These are phyloP conservation scores for Fusarium illudens DNA, from an alignment of 2,329 filamentous ascomycete species.

Conservation along the genomic window DNA sequence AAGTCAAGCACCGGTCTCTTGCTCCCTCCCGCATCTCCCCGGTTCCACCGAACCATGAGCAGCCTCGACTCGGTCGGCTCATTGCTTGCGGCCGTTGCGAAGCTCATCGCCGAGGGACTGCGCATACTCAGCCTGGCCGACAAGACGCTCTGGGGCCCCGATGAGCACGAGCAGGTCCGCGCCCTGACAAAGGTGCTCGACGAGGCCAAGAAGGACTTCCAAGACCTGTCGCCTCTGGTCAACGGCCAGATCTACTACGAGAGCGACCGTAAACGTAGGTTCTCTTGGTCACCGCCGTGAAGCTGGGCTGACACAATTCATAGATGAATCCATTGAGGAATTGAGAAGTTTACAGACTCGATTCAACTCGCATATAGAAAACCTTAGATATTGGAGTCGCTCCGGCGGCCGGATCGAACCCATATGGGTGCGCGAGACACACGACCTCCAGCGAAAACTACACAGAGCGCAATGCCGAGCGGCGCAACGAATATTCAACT, in stretches of 20 bases:
- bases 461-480: conserved; percentile 67
- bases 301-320: conserved; percentile 8
- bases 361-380: conserved; percentile 58
- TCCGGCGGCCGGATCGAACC: conserved; percentile 64
- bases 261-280: conserved; percentile 63
- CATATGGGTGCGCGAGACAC: conserved; percentile 64
- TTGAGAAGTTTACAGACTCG: conserved; percentile 55
- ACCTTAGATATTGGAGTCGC: conserved; percentile 63
- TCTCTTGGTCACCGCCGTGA: not conserved
- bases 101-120: conserved; percentile 60
- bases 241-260: conserved; percentile 67
- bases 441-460: conserved; percentile 57
- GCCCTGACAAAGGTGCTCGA: conserved; percentile 64
- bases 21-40: not conserved
- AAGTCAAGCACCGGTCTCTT: not conserved
- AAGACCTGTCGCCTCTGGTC: conserved; percentile 63
- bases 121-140: conserved; percentile 65
- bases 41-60: conserved; percentile 44
- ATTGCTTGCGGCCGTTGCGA: conserved; percentile 66
- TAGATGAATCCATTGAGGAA: conserved; percentile 63
- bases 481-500: conserved; percentile 63
- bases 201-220: conserved; percentile 68
- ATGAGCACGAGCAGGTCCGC: conserved; percentile 67
- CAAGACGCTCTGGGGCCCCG: conserved; percentile 65
- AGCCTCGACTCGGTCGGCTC: conserved; percentile 64